Evolutionary conservation across 768 basidiomycete genomes (phyloP).

Genomic region (Lactarius psammicola): DNA sequence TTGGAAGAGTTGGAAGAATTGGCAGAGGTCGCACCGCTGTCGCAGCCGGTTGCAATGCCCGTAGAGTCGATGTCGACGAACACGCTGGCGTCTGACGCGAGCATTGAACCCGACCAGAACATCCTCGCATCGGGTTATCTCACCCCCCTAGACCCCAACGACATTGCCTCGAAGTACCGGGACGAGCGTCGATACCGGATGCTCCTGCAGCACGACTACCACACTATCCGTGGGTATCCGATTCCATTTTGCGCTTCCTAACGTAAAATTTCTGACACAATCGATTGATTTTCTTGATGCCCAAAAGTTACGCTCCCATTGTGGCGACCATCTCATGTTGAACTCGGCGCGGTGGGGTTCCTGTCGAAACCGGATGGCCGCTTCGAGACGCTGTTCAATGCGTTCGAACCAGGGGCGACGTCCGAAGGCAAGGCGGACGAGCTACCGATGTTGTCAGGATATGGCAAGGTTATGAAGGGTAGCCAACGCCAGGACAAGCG

Average conservation of each 20-base stretch:
- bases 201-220: conserved; percentile 63
- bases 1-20: neutral
- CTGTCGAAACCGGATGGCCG: conserved; percentile 61
- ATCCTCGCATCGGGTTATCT: conserved; percentile 36
- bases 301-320: conserved; percentile 46
- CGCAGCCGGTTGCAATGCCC: neutral
- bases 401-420: conserved; percentile 52
- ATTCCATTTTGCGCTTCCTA: neutral
- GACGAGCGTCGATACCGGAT: conserved; percentile 70
- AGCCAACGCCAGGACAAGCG: conserved; percentile 56
- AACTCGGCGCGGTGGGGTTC: conserved; percentile 75
- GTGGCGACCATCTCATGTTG: conserved; percentile 64
- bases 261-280: neutral
- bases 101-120: conserved; percentile 9
- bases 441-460: conserved; percentile 62
- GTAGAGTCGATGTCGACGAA: neutral
- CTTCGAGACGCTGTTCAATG: conserved; percentile 73
- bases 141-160: conserved; percentile 42
- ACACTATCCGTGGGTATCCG: conserved; percentile 55
- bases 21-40: neutral
- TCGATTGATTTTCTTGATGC: neutral
- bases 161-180: conserved; percentile 41
- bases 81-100: conserved; percentile 13
- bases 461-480: conserved; percentile 53
- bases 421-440: conserved; percentile 42